These are phyloP conservation scores for Botrytis pseudocinerea DNA, from an alignment of 2,329 filamentous ascomycete species.

Conservation along the genomic window DNA sequence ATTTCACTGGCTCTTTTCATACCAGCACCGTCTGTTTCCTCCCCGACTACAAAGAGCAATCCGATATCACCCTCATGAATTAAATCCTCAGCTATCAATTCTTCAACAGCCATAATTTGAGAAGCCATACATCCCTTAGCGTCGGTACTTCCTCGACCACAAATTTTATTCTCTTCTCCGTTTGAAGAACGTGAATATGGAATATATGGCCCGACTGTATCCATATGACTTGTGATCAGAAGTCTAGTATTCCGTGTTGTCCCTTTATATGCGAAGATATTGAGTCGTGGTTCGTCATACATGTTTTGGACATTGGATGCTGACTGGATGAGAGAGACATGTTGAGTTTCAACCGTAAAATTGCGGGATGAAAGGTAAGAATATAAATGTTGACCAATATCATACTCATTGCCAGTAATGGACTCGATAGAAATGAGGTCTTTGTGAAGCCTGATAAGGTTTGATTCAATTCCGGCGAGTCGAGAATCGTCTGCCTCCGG, in stretches of 20 bases:
- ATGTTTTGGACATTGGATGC: not conserved
- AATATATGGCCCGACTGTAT: constrained; percentile 55
- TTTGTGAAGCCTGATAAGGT: not conserved
- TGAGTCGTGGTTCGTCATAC: constrained; percentile 42
- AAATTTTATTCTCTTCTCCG: constrained; percentile 49
- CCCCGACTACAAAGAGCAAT: constrained; percentile 71
- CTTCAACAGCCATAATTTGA: constrained; percentile 66
- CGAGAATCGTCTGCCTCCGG: not conserved
- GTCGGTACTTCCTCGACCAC: constrained; percentile 71
- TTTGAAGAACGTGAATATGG: constrained; percentile 33
- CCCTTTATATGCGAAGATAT: constrained; percentile 60
- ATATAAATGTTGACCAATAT: constrained; percentile 5
- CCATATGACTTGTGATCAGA: constrained; percentile 63
- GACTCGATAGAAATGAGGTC: constrained; percentile 14
- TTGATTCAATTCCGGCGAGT: not conserved
- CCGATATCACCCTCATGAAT: constrained; percentile 52
- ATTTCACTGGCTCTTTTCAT: constrained; percentile 62
- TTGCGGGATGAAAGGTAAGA: constrained; percentile 12
- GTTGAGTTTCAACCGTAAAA: constrained; percentile 19
- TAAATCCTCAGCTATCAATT: constrained; percentile 47
- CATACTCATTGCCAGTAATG: constrained; percentile 11
- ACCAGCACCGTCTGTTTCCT: constrained; percentile 79
- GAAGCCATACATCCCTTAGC: constrained; percentile 68
- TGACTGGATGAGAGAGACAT: not conserved
- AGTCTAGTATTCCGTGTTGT: constrained; percentile 48